phyloP scores from a whole-genome alignment of 1,284 basidiomycete species.

The Boletellus dicymbophilus region DNA sequence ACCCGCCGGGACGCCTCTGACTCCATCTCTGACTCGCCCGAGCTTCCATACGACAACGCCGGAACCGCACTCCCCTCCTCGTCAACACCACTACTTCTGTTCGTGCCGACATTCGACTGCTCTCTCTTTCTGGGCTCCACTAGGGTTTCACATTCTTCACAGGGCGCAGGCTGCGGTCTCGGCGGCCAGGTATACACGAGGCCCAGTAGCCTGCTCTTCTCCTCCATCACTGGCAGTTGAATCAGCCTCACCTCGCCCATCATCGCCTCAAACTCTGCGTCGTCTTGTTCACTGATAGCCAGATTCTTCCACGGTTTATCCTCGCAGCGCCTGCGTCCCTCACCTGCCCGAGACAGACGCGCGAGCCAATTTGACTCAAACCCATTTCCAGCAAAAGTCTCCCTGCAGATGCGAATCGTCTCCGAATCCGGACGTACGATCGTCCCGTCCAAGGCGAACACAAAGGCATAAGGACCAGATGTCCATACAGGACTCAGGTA shows the following conservation, averaged over 20 bases:
- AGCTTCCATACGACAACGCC: conserved; percentile 14
- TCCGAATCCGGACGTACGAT: conserved; percentile 1
- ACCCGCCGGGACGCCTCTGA: conserved; percentile 1
- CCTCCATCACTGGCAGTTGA: conserved; percentile 4
- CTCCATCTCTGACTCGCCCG: conserved; percentile 7
- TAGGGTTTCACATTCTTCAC: conserved; percentile 5
- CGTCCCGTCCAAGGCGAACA: conserved; percentile 8
- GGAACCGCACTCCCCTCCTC: conserved; percentile 6
- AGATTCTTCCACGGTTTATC: conserved; percentile 32
- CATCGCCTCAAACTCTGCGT: conserved; percentile 19
- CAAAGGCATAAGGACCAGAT: conserved; percentile 10
- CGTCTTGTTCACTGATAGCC: conserved; percentile 28
- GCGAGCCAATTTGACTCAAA: too few relatives aligned
- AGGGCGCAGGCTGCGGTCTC: background rate
- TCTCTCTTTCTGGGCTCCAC: background rate
- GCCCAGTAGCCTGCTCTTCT: background rate
- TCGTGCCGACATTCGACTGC: too few relatives aligned
- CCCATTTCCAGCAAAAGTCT: too few relatives aligned
- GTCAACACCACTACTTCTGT: background rate
- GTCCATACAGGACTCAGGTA: conserved; percentile 17
- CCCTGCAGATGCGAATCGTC: too few relatives aligned
- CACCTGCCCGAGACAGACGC: too few relatives aligned
- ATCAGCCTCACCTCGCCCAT: background rate
- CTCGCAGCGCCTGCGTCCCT: background rate
- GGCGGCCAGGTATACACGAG: conserved; percentile 29